Evolutionary conservation across 768 basidiomycete genomes (phyloP).

Genomic region (Termitomyces sp.): DNA sequence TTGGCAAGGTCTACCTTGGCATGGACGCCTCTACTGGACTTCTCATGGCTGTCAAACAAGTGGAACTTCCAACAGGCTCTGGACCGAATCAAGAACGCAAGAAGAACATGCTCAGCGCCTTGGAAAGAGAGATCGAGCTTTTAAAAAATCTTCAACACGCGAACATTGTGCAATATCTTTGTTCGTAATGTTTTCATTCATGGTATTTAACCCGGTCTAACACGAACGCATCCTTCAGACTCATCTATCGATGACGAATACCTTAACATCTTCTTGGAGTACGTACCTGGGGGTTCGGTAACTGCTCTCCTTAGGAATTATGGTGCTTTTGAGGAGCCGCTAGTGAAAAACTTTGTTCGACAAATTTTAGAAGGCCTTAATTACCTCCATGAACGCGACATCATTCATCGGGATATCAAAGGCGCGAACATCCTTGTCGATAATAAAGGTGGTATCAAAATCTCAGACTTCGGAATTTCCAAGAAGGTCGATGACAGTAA

Average conservation of each 20-base stretch:
- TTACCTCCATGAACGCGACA: conserved; percentile 90
- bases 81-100: conserved; percentile 90
- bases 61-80: conserved; percentile 82
- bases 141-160: conserved; percentile 90
- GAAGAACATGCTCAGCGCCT: conserved; percentile 86
- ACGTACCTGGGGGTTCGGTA: conserved; percentile 94
- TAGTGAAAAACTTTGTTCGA: conserved; percentile 89
- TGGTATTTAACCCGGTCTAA: not conserved
- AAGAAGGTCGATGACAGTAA: conserved; percentile 96
- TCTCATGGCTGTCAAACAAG: conserved; percentile 98
- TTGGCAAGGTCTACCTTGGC: conserved; percentile 92
- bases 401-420: conserved; percentile 98
- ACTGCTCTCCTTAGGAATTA: conserved; percentile 86
- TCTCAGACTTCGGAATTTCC: conserved; percentile 94
- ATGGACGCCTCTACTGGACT: conserved; percentile 91
- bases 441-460: conserved; percentile 97
- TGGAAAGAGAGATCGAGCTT: conserved; percentile 92
- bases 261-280: conserved; percentile 96
- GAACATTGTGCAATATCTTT: conserved; percentile 97
- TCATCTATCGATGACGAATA: conserved; percentile 89
- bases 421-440: conserved; percentile 98
- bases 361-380: conserved; percentile 87
- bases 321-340: conserved; percentile 89
- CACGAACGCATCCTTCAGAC: conserved; percentile 46
- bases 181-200: conserved; percentile 42